Evolutionary conservation across 2,329 filamentous ascomycete genomes (phyloP), one percentile per base, ranked within the genome.

Genomic region (Calonectria pseudoturangicola): DNA sequence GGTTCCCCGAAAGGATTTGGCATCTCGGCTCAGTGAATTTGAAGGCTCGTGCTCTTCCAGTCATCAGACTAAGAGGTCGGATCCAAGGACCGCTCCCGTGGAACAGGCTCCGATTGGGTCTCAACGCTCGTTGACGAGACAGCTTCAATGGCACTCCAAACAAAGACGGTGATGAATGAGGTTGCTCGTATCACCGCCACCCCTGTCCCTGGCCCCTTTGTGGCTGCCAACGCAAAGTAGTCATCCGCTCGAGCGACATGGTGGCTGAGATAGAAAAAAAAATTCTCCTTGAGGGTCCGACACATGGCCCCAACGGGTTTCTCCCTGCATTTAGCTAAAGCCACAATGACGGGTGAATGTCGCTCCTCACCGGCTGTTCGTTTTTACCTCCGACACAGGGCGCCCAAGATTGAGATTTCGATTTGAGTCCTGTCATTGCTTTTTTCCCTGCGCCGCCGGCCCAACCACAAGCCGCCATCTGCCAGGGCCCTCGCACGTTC

Each of bases 81-180:
- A 48, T 60, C 71, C 66, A 71, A 73, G 74, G 75, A 79, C 77
- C 77, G 74, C 71, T 68, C 77, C 72, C 74, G 27, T 79, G 77
- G 77, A 79, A 79, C 75, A 67, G 47, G 71, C 77, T 79, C 77
- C 77, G 77, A 79, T 79, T 79, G 77, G 54, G 77, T 48, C 25
- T 68, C 51, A 8, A 47, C 27, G 25, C 64, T 63, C 27, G 30
- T 60, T 68, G 71, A 70, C 63, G 63, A 47, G 65, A 69, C 69
- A 50, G 48, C 66, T 67, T 74, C 64, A 56, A 50, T 66, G 62
- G 33, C 71, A 39, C 74, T 48, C 41, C 43, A 66, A 58, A 50
- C 68, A 68, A 21, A 28, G 51, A 21, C 48, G 48, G 36, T 45
- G 33, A 33, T 50, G 45, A 64, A 68, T 33, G 56, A 64, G 64